Evolutionary conservation across 805 yeast genomes (phyloP).

Genomic region (Nakazawaea sp.): DNA sequence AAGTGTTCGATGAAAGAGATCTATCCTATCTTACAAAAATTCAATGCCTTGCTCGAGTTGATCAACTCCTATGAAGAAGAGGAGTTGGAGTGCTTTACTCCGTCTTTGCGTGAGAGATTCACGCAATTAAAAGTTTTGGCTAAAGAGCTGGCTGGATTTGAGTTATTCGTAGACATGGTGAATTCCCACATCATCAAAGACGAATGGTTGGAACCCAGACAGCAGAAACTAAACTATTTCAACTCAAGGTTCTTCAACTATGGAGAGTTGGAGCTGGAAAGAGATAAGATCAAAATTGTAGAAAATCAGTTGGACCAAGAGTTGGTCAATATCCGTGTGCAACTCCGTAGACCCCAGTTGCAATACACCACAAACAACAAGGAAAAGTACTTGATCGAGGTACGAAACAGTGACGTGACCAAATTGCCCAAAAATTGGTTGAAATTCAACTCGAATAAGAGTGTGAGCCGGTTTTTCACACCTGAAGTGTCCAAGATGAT

Average conservation of each 20-base stretch:
- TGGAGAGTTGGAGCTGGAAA: conserved; percentile 26
- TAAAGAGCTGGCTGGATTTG: conserved; percentile 18
- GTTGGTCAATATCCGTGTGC: conserved; percentile 34
- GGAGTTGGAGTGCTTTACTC: conserved; percentile 18
- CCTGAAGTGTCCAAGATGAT: conserved; percentile 48
- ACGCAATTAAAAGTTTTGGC: conserved; percentile 12
- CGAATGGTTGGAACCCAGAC: conserved; percentile 34
- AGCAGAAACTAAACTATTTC: conserved; percentile 39
- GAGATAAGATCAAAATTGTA: conserved; percentile 34
- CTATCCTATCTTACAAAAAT: conserved; percentile 41
- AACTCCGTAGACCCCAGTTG: conserved; percentile 50
- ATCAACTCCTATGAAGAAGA: conserved; percentile 22
- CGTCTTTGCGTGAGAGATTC: conserved; percentile 16
- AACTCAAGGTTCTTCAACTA: conserved; percentile 34
- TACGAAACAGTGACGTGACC: conserved; percentile 50
- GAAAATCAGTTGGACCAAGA: conserved; percentile 46
- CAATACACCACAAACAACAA: conserved; percentile 50
- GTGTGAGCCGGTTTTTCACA: conserved; percentile 67
- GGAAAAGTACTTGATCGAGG: conserved; percentile 72
- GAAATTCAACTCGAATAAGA: conserved; percentile 61
- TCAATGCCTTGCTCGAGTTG: conserved; percentile 38
- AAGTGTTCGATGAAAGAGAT: conserved; percentile 54
- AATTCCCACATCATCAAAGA: conserved; percentile 45
- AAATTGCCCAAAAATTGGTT: conserved; percentile 71
- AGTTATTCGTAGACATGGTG: conserved; percentile 39